Conservation (phyloP, 805 yeast species). For the Suhomyces sp. region DNA sequence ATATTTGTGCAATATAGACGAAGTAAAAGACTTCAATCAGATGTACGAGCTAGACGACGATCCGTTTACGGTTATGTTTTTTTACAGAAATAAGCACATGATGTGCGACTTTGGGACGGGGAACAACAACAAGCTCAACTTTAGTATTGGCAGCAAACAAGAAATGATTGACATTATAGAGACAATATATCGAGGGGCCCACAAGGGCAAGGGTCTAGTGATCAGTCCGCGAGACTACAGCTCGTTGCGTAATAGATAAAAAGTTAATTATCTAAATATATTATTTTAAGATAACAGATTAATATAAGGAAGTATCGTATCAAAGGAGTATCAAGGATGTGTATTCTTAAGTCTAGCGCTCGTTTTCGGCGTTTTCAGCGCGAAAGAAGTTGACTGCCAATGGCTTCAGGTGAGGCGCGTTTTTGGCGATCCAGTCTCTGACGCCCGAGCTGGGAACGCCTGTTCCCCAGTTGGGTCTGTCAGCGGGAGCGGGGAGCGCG, state of each 20-base stretch:
- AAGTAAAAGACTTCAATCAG: conserved; percentile 83
- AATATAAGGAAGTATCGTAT: too few species aligned
- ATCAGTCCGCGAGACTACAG: conserved; percentile 75
- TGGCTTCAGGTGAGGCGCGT: conserved; percentile 54
- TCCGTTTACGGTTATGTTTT: conserved; percentile 90
- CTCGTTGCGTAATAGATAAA: conserved; percentile 9
- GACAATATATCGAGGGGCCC: conserved; percentile 85
- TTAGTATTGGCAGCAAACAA: conserved; percentile 69
- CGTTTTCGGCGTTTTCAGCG: conserved; percentile 55
- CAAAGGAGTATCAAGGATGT: too few species aligned
- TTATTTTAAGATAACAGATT: too few species aligned
- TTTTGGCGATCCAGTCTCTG: conserved; percentile 64
- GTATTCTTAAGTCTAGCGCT: not conserved
- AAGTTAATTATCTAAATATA: too few species aligned
- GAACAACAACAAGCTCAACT: conserved; percentile 90
- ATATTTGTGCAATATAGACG: conserved; percentile 83
- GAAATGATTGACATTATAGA: conserved; percentile 90
- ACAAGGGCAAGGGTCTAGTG: conserved; percentile 89
- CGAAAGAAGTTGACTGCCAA: conserved; percentile 79
- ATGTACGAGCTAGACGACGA: conserved; percentile 73
- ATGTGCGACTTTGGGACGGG: conserved; percentile 99
- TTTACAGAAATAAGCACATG: conserved; percentile 91
- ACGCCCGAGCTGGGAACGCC: conserved; percentile 79
- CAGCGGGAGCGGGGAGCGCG: conserved; percentile 43
- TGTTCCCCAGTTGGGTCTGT: conserved; percentile 81